Percentiles rank a stretch among this genome's conserved stretches.
phyloP scores from a whole-genome alignment of 2,329 filamentous ascomycete genomes.

The Colletotrichum somersetense region DNA sequence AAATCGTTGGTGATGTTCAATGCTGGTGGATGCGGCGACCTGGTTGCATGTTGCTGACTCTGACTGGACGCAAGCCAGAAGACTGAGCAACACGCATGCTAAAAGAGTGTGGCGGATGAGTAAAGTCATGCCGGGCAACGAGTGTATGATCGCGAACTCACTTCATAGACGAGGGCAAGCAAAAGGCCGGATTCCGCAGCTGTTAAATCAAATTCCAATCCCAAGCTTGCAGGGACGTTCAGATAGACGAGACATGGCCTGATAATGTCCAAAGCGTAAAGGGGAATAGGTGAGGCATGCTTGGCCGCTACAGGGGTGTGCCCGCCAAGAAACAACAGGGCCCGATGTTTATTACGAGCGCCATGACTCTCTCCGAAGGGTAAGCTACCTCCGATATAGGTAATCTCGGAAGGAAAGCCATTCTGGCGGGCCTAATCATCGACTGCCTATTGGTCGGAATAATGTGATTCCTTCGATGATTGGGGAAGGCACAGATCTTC shows the following conservation, averaged over 20 bases:
- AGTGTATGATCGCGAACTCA: not conserved
- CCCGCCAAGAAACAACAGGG: not conserved
- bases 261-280: not conserved
- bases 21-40: conserved; percentile 6
- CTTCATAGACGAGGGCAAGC: not conserved
- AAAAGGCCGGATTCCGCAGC: not conserved
- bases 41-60: conserved; percentile 20
- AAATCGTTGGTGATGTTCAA: conserved; percentile 6
- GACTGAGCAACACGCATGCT: not conserved
- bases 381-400: too few species aligned
- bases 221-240: not conserved
- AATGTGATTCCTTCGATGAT: too few species aligned
- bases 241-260: not conserved
- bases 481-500: too few species aligned
- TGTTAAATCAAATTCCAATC: not conserved
- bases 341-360: not conserved
- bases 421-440: too few species aligned
- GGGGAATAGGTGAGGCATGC: not conserved
- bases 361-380: too few species aligned
- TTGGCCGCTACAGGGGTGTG: not conserved
- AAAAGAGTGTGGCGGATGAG: not conserved
- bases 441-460: not conserved
- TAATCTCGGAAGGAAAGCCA: not conserved
- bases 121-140: not conserved
- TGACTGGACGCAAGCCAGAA: not conserved